Conservation (phyloP, 78 protist genomes). For the Cyanophora paradoxa region DNA sequence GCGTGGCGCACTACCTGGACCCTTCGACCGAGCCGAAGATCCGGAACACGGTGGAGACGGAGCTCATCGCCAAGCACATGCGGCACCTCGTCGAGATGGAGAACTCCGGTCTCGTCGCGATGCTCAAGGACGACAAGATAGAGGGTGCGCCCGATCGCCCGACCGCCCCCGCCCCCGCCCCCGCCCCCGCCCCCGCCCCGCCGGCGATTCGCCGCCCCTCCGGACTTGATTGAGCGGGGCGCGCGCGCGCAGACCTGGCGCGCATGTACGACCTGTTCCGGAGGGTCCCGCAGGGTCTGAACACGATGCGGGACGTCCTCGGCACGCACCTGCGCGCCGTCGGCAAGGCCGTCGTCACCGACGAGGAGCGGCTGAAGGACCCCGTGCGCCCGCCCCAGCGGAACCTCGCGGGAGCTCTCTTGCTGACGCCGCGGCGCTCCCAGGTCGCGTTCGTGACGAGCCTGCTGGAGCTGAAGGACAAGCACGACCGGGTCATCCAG, state of each 20-base stretch:
- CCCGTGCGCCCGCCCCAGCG: not conserved
- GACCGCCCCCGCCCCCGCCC: too few species aligned
- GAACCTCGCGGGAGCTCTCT: not conserved
- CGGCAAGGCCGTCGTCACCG: conserved; percentile 52
- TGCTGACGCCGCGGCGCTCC: not conserved
- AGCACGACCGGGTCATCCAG: not conserved
- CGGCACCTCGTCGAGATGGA: conserved; percentile 12
- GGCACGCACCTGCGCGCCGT: conserved; percentile 23
- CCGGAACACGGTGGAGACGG: conserved; percentile 53
- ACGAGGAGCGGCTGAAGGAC: conserved; percentile 30
- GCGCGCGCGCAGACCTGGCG: conserved; percentile 30
- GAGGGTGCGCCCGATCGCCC: conserved; percentile 35
- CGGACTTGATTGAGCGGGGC: not conserved
- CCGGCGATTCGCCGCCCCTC: not conserved
- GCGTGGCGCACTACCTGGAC: conserved; percentile 27
- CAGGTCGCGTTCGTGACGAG: not conserved
- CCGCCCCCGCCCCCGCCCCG: too few species aligned
- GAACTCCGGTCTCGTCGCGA: conserved; percentile 14
- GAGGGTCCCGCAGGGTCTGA: conserved; percentile 11
- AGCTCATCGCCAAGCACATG: conserved; percentile 65
- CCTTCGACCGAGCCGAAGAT: conserved; percentile 39
- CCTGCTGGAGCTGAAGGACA: conserved; percentile 9
- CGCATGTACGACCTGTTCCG: conserved; percentile 55
- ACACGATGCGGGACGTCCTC: not conserved
- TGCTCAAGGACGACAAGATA: conserved; percentile 32